Conservation (phyloP, 1,139 yeast species). For the Yamadazyma trypodendri region DNA sequence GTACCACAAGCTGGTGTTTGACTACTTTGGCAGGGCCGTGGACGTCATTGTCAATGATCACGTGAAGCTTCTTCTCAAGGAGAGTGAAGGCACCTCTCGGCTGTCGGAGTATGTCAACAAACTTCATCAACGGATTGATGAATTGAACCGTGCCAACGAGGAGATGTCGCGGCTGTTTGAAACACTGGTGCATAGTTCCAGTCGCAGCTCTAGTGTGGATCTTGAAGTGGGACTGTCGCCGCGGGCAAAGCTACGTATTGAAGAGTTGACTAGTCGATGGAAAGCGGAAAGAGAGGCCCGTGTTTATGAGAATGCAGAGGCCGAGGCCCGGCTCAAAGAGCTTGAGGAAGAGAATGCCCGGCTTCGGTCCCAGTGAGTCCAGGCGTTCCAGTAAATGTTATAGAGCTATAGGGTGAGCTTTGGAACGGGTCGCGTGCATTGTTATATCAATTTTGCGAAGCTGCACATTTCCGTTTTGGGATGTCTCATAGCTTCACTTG, state of each 20-base stretch:
- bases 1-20: conserved; percentile 53
- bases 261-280: conserved; percentile 64
- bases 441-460: too few relatives aligned
- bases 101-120: conserved; percentile 25
- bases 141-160: conserved; percentile 28
- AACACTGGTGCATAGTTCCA: conserved; percentile 2
- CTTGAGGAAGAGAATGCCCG: conserved; percentile 55
- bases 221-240: conserved; percentile 22
- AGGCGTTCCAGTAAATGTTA: not conserved
- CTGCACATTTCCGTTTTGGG: too few relatives aligned
- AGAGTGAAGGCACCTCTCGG: conserved; percentile 23
- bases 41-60: conserved; percentile 59
- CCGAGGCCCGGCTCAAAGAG: conserved; percentile 49
- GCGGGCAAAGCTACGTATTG: conserved; percentile 49
- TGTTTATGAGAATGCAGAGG: conserved; percentile 56
- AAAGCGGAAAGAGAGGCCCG: conserved; percentile 71
- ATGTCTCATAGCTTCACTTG: too few relatives aligned
- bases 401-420: too few relatives aligned
- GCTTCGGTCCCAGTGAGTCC: conserved; percentile 25
- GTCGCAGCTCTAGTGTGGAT: conserved; percentile 8
- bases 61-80: conserved; percentile 41
- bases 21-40: conserved; percentile 59
- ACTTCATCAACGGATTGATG: conserved; percentile 31
- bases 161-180: conserved; percentile 21
- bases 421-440: too few relatives aligned